Percentiles rank a stretch among this genome's conserved stretches.
Conservation (phyloP, 106 monocot species). For the Posidonia australis region DNA sequence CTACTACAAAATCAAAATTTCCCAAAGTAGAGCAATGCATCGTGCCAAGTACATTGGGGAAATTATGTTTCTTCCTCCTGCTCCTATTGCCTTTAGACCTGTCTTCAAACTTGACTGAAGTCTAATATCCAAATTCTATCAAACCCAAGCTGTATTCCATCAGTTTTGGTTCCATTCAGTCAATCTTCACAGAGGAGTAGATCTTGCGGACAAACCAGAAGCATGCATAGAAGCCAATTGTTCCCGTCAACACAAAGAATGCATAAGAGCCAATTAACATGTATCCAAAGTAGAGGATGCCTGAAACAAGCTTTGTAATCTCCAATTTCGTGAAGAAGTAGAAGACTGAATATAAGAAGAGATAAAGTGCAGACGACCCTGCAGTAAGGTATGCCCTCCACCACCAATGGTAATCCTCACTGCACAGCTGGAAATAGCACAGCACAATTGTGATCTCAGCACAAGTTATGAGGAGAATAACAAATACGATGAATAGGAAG, state of each 20-base stretch:
- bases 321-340: conserved; percentile 50
- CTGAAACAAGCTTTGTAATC: conserved; percentile 43
- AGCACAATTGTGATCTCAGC: conserved; percentile 47
- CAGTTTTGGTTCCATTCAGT: too few species aligned
- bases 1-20: too few species aligned
- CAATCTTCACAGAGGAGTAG: conserved; percentile 31
- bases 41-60: too few species aligned
- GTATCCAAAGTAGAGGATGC: conserved; percentile 48
- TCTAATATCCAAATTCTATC: too few species aligned
- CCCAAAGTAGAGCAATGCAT: too few species aligned
- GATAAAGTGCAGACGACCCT: conserved; percentile 35
- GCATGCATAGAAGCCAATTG: conserved; percentile 47
- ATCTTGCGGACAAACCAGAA: conserved; percentile 45
- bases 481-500: conserved; percentile 45
- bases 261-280: conserved; percentile 44
- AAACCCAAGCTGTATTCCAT: too few species aligned
- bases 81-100: too few species aligned
- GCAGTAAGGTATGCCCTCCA: conserved; percentile 52
- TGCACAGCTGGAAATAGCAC: conserved; percentile 56
- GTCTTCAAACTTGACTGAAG: too few species aligned
- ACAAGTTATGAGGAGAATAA: conserved; percentile 45
- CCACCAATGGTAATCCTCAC: conserved; percentile 53
- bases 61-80: too few species aligned
- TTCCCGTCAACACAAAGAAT: conserved; percentile 49
- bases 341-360: conserved; percentile 36